Percentiles rank a stretch among this genome's conserved stretches.
Conservation (phyloP, 129 eudicot species). For the Tanacetum coccineum region DNA sequence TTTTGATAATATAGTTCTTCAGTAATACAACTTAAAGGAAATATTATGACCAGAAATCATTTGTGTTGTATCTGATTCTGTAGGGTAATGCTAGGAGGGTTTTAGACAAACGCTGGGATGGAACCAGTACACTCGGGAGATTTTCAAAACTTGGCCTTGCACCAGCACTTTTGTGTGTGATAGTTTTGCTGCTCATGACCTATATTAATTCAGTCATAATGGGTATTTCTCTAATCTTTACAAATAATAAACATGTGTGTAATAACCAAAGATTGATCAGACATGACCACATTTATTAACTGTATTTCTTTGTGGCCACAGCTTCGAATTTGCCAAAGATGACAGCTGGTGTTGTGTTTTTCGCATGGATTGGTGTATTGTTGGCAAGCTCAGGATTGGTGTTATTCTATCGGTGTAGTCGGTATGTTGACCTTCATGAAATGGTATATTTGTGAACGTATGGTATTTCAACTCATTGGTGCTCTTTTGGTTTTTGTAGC, state of each 20-base stretch:
- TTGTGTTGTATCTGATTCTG: conserved; percentile 22
- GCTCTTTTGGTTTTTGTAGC: conserved; percentile 47
- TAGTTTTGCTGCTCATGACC: too few relatives aligned
- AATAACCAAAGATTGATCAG: background rate
- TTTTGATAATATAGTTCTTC: background rate
- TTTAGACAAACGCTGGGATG: conserved; percentile 76
- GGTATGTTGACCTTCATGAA: conserved; percentile 46
- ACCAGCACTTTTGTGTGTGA: too few relatives aligned
- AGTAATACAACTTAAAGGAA: background rate
- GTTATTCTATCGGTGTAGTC: conserved; percentile 83
- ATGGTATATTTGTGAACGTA: too few relatives aligned
- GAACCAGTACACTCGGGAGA: too few relatives aligned
- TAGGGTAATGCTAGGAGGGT: conserved; percentile 95
- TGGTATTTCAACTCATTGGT: conserved; percentile 15
- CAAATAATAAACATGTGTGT: background rate
- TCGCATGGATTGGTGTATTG: too few relatives aligned
- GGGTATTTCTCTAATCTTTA: conserved; percentile 46
- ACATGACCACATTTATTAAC: conserved; percentile 5
- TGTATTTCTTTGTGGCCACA: conserved; percentile 23
- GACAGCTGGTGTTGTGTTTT: too few relatives aligned
- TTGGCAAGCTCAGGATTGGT: conserved; percentile 65
- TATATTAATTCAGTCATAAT: conserved; percentile 73
- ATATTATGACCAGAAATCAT: conserved; percentile 7
- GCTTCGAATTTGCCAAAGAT: conserved; percentile 73
- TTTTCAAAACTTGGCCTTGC: too few relatives aligned